Base-by-base conservation (phyloP, 140 eudicot genomes). In the Stevia rebaudiana region DNA sequence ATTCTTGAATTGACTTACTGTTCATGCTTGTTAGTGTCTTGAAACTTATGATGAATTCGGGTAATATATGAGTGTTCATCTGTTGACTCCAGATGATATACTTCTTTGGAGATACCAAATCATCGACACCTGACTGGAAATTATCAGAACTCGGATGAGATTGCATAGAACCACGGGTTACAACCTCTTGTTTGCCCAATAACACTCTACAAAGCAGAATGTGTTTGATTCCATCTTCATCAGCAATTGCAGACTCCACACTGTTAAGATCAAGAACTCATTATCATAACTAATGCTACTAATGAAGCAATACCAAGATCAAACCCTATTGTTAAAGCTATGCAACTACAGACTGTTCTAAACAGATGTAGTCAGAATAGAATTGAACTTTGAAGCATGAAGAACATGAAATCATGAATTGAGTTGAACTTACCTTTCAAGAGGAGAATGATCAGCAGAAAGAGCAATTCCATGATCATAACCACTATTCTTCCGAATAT, bases 141-240 rank as follows among this genome's bases (percentile, higher is more conserved):
- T 84, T 77, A n/a, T 84, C 78, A 0, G 81, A 75, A 24, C 81
- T 83, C 33, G 95, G 89, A 50, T 73, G 70, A 30, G 25, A 57
- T 68, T 86, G 95, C 15, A 8, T 42, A 0, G 97, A 86, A 60
- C 80, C 77, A 42, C 78, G 70, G 17, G 23, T 67, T 23, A 80
- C 79, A 31, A 67, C 49, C 73, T 87, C 94, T 19, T 35, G 60
- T 28, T 58, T 82, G 15, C 94, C 95, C 79, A 90, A 48, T 4
- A 90, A 42, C 33, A 87, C 97, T 4, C 94, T 89, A 63, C 97
- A 90, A 17, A 90, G 91, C 49, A 87, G 24, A 22, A 90, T 56
- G 61, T 90, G 88, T 24, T 68, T 80, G 35, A 80, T 42, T 4
- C 94, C 97, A 54, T 80, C 73, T 25, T 88, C 82, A 65, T 90